Evolutionary conservation across 257 asterid genomes (phyloP).

Genomic region (Pogostemon cablin): DNA sequence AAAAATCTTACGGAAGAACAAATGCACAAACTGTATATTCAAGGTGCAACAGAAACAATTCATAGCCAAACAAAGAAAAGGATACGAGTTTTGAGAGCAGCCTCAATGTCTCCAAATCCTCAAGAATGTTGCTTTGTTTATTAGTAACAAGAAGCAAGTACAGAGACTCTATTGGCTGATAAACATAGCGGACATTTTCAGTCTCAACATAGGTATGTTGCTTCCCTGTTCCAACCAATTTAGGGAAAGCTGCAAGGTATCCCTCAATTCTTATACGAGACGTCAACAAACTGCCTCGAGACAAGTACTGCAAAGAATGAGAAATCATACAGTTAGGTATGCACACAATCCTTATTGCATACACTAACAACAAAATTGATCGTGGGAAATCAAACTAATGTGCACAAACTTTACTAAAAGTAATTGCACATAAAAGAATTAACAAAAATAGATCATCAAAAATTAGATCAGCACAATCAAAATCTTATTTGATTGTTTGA

Average conservation of each 20-base stretch:
- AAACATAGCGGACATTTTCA: conserved; percentile 93
- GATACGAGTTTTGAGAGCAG: conserved; percentile 93
- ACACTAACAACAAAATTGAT: not conserved
- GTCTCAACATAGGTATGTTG: conserved; percentile 94
- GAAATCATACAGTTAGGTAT: conserved; percentile 36
- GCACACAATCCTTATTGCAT: conserved; percentile 16
- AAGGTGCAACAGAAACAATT: conserved; percentile 3
- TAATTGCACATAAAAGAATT: no score
- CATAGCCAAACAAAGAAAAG: conserved; percentile 36
- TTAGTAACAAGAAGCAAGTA: conserved; percentile 91
- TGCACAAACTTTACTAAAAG: no score
- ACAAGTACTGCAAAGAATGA: conserved; percentile 66
- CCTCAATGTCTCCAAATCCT: conserved; percentile 88
- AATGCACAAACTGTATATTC: conserved; percentile 26
- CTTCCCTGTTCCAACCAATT: conserved; percentile 88
- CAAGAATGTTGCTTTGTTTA: conserved; percentile 96
- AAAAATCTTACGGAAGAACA: conserved; percentile 23
- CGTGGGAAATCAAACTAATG: not conserved
- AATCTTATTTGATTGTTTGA: no score
- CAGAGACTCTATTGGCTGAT: conserved; percentile 87
- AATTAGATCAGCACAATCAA: no score
- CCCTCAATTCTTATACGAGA: conserved; percentile 96
- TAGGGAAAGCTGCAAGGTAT: conserved; percentile 94
- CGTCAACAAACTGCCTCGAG: conserved; percentile 96
- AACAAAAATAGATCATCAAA: no score